Base-by-base conservation (phyloP, 768 basidiomycete genomes). In the Lentinula aciculospora region DNA sequence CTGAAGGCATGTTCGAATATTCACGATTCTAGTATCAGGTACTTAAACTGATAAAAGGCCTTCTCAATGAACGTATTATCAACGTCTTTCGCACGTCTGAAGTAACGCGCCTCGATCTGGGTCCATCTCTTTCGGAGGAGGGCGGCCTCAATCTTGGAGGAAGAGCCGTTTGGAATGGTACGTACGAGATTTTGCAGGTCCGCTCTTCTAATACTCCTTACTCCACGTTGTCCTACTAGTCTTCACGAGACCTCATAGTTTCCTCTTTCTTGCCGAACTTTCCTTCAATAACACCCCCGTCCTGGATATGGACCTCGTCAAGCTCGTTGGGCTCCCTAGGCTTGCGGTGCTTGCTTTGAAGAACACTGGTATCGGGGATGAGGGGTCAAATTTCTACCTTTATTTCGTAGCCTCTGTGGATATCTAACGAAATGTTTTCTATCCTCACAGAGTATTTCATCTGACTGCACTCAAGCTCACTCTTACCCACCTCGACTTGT, bases 351-450 rank as follows among this genome's bases (percentile, higher is more conserved):
- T 87, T 31, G 65, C 72, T 37, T 68, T 86, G 21, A 75, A 78
- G 63, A 74, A 78, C 58, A 84, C 84, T 8, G 75, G 76, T 10
- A 80, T 86, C 32, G 75, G 80, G 37, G 83, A 86, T 62, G 84
- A 86, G 76, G 81, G 78, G 86, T 85, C 58, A 48, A 80, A 64
- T 19, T 31, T 23, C 36, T 34, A 19, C 21, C 40, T 9, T 51
- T 36, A n/a, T 15, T 15, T 15, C 37, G n/a, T 19, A 8, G 32
- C 19, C 15, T 9, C 53, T n/a, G 27, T 17, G n/a, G n/a, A n/a
- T n/a, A 28, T 54, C 2, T 6, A 17, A 6, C 6, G 7, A 39
- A 19, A 39, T n/a, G 15, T n/a, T 17, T 4, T 42, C 37, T 45
- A 29, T 5, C 34, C 51, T n/a, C 49, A 29, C 62, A 88, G 86